Evolutionary conservation across 1,139 yeast species (phyloP).

Genomic region (Groenewaldozyma sp.): DNA sequence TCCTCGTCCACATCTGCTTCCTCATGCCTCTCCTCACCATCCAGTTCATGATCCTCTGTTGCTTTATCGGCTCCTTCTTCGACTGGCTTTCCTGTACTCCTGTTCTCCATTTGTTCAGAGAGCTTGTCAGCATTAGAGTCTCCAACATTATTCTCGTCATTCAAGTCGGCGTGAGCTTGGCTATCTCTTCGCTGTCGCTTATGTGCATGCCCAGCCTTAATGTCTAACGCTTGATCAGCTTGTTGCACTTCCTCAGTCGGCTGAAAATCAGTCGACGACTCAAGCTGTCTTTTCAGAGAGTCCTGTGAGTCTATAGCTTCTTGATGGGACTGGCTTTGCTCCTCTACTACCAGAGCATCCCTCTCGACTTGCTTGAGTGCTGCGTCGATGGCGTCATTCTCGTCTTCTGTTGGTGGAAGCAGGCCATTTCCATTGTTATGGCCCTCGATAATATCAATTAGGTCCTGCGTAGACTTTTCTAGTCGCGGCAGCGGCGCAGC

Average conservation of each 20-base stretch:
- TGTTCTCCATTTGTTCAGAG: too few relatives aligned
- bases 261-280: not conserved
- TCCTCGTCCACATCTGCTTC: not conserved
- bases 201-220: not conserved
- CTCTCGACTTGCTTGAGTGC: conserved; percentile 5
- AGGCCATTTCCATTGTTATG: not conserved
- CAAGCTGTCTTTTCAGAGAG: not conserved
- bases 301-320: not conserved
- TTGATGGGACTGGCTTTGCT: not conserved
- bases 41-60: not conserved
- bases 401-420: not conserved
- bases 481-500: not conserved
- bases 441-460: conserved; percentile 9
- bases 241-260: not conserved
- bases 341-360: too few relatives aligned
- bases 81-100: not conserved
- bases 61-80: not conserved
- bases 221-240: not conserved
- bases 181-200: not conserved
- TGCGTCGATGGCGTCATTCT: conserved; percentile 1
- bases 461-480: not conserved
- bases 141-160: not conserved
- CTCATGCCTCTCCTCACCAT: not conserved
- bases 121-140: not conserved
- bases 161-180: not conserved